phyloP scores from a whole-genome alignment of 306 rosid genomes.

The Leucaena leucocephala region DNA sequence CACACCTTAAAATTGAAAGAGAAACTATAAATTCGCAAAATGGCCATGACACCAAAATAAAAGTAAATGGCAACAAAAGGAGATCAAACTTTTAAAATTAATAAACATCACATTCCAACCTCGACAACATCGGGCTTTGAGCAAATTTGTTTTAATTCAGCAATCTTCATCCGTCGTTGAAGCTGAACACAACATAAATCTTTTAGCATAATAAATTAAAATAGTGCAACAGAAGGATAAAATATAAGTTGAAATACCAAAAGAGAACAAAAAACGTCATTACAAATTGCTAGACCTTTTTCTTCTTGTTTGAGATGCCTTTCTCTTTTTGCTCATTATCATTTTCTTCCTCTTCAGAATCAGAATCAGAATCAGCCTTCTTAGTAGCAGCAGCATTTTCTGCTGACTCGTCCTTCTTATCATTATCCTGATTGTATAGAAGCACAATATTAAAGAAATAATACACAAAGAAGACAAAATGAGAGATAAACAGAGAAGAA shows the following conservation, averaged over 20 bases:
- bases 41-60: constrained; percentile 18
- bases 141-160: constrained; percentile 88
- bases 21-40: constrained; percentile 14
- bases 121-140: constrained; percentile 97
- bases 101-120: constrained; percentile 50
- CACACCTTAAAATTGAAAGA: constrained; percentile 67
- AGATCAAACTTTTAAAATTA: constrained; percentile 1
- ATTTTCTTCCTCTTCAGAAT: constrained; percentile 90
- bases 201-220: constrained; percentile 19
- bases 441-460: constrained; percentile 25
- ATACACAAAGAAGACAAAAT: background rate
- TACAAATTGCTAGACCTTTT: constrained; percentile 59
- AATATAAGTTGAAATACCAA: background rate
- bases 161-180: constrained; percentile 98
- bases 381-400: constrained; percentile 62
- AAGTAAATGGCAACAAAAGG: background rate
- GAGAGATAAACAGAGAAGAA: constrained; percentile 6
- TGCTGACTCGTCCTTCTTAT: constrained; percentile 68
- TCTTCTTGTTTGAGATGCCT: constrained; percentile 90
- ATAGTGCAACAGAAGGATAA: background rate
- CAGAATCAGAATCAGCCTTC: constrained; percentile 86
- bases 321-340: constrained; percentile 79
- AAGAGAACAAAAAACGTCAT: background rate
- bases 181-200: constrained; percentile 57
- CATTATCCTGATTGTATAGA: constrained; percentile 57